Evolutionary conservation across 2,329 filamentous ascomycete species (phyloP).

Genomic region (Penicillium palitans): DNA sequence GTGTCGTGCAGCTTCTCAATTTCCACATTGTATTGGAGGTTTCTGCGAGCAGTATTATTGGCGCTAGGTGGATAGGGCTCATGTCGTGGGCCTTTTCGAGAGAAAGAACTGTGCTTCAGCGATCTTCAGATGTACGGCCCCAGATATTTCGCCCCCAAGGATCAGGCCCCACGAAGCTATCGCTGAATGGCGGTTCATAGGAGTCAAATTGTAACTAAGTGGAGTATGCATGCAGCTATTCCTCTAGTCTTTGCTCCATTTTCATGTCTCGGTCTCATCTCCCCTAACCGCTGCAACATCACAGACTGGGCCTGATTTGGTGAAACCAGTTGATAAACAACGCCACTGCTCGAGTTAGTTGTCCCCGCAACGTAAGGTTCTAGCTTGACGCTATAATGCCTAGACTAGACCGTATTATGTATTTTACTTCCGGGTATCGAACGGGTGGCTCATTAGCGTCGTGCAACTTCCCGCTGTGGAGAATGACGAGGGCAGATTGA

Average conservation of each 20-base stretch:
- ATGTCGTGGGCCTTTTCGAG: background rate
- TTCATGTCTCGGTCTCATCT: no score
- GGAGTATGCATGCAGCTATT: no score
- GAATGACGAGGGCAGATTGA: background rate
- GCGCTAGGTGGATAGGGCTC: background rate
- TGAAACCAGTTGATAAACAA: background rate
- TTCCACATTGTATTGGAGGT: no score
- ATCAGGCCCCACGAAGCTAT: no score
- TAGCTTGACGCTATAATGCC: background rate
- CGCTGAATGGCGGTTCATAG: no score
- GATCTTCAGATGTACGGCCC: background rate
- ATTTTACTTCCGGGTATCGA: conserved; percentile 1
- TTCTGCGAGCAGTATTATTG: background rate
- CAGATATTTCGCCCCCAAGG: no score
- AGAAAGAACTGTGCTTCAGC: background rate
- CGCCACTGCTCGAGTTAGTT: background rate
- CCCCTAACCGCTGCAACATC: background rate
- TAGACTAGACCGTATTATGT: background rate
- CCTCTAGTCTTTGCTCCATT: no score
- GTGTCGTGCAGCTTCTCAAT: no score
- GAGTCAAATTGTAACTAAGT: no score
- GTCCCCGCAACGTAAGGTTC: conserved; percentile 16
- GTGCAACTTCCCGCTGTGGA: background rate
- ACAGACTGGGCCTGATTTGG: background rate
- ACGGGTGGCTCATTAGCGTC: background rate